Evolutionary conservation across 345 rosid genomes (phyloP).

Genomic region (Populus nigra): DNA sequence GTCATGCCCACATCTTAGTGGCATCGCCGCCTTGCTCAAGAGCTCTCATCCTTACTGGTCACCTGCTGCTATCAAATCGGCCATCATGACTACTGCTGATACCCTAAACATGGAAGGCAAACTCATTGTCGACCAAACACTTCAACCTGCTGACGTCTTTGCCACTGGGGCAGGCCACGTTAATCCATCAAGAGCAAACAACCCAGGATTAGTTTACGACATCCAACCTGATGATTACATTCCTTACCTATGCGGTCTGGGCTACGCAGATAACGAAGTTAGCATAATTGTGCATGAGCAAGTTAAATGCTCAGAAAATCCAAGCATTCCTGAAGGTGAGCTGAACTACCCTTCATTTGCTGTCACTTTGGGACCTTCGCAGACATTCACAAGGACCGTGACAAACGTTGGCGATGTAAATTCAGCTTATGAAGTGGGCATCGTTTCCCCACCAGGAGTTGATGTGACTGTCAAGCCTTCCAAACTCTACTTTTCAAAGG

Average conservation of each 20-base stretch:
- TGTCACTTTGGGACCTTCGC: slow-evolving; percentile 37
- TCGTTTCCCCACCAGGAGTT: slow-evolving; percentile 34
- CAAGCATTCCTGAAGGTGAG: slow-evolving; percentile 17
- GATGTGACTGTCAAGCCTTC: slow-evolving; percentile 38
- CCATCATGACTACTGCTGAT: slow-evolving; percentile 43
- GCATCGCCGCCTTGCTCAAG: slow-evolving; percentile 59
- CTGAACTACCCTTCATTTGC: slow-evolving; percentile 51
- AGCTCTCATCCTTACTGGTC: slow-evolving; percentile 52
- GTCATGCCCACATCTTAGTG: slow-evolving; percentile 57
- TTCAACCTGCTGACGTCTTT: slow-evolving; percentile 38
- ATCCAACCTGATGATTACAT: slow-evolving; percentile 19
- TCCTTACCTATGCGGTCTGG: slow-evolving; percentile 20
- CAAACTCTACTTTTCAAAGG: slow-evolving; percentile 30
- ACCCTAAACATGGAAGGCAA: not conserved
- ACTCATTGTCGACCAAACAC: slow-evolving; percentile 6
- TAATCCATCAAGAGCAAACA: slow-evolving; percentile 39
- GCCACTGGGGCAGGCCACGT: slow-evolving; percentile 49
- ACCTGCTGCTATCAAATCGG: slow-evolving; percentile 57
- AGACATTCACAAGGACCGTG: slow-evolving; percentile 41
- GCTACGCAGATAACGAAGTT: slow-evolving; percentile 1
- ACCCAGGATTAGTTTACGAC: slow-evolving; percentile 48
- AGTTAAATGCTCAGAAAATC: not conserved
- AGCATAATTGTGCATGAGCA: not conserved
- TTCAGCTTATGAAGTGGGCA: slow-evolving; percentile 21
- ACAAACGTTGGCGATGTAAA: slow-evolving; percentile 43